A percentile compares a stretch with the other conserved stretches of the same genome.
These are phyloP conservation scores for Narthecium ossifragum DNA, from an alignment of 106 monocot species.

Conservation along the genomic window DNA sequence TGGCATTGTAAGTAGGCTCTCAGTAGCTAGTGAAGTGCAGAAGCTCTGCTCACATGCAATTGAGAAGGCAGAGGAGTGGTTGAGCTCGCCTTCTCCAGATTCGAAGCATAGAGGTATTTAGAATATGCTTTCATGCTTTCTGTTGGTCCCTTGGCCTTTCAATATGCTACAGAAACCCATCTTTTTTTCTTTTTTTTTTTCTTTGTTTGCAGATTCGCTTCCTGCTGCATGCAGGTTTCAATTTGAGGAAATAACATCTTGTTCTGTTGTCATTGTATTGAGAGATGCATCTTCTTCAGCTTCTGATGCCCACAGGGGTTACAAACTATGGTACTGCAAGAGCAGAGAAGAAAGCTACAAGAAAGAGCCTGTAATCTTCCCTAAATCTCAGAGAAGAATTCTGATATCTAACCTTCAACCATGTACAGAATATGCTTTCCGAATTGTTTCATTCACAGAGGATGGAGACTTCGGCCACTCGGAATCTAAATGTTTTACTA, in stretches of 20 bases:
- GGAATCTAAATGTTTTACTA: conserved; percentile 81
- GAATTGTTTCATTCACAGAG: conserved; percentile 82
- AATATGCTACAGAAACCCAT: no score
- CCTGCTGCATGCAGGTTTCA: conserved; percentile 62
- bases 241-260: conserved; percentile 57
- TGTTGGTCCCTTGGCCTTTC: no score
- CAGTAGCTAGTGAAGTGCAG: conserved; percentile 68
- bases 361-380: conserved; percentile 58
- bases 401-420: conserved; percentile 75
- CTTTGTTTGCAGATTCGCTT: conserved; percentile 56
- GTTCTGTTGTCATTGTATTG: conserved; percentile 48
- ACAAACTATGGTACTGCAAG: conserved; percentile 80
- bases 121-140: no score
- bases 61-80: conserved; percentile 59
- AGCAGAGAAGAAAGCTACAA: conserved; percentile 41
- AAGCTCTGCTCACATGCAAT: conserved; percentile 64
- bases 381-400: conserved; percentile 65
- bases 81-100: conserved; percentile 20
- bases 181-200: background rate
- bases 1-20: conserved; percentile 87
- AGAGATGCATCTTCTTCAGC: conserved; percentile 36
- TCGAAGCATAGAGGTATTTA: conserved; percentile 35
- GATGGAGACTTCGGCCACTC: conserved; percentile 84
- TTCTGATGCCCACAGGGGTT: conserved; percentile 46
- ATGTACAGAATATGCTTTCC: conserved; percentile 85